Conservation (phyloP, 768 basidiomycete species). For the Amanita subjunquillea region DNA sequence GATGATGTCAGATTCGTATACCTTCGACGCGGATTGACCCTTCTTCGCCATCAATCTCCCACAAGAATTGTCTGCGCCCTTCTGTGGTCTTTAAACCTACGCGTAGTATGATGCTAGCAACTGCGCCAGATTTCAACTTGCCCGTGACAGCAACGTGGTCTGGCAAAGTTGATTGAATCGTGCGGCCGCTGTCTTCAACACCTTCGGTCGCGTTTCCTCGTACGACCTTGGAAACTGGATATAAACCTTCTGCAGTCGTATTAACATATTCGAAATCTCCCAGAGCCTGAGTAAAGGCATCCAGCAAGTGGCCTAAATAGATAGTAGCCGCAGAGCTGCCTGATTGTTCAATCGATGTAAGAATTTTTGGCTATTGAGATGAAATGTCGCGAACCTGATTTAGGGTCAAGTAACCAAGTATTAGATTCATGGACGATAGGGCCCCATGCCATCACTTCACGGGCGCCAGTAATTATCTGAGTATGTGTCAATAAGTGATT, state of each 20-base stretch:
- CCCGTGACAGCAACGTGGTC: not conserved
- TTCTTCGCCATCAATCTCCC: conserved; percentile 9
- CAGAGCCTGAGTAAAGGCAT: not conserved
- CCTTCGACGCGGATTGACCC: conserved; percentile 5
- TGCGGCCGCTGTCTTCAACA: no score
- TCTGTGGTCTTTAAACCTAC: no score
- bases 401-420: not conserved
- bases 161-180: no score
- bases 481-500: not conserved
- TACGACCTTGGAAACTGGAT: not conserved
- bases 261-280: not conserved
- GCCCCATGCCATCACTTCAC: not conserved
- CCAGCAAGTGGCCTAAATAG: not conserved
- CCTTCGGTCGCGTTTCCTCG: not conserved
- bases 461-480: not conserved
- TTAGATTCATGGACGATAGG: not conserved
- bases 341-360: not conserved
- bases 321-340: not conserved
- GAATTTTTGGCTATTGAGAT: not conserved
- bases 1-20: not conserved
- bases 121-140: conserved; percentile 3
- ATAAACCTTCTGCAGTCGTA: not conserved
- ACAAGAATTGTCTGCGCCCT: not conserved
- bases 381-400: not conserved
- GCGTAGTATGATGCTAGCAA: not conserved